Base-by-base conservation (phyloP, 441 rosid species). In the Manihot esculenta region DNA sequence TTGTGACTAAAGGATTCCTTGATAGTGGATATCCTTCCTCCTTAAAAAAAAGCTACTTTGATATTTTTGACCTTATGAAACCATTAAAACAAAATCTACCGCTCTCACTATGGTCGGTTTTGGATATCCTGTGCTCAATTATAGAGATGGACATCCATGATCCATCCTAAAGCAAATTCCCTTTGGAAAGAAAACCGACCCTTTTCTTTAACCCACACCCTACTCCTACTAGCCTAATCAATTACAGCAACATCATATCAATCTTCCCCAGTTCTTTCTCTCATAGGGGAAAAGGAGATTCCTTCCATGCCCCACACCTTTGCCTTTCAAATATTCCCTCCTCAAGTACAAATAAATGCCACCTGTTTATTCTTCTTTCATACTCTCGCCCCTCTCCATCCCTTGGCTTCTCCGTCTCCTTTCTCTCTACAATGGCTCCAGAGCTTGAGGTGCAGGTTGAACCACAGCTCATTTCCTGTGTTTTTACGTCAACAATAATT, bases 251-350 rank as follows among this genome's bases (percentile, higher is more conserved):
- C 64, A 63, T 70, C 55, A 48, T 49, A 63, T 67, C 58, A 55
- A 64, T n/a, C 63, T 54, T 41, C 42, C 14, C 3, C 42, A 48
- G n/a, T 53, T 44, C 49, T 27, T 11, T 74, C 55, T 20, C 65
- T 59, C 21, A 9, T 49, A 63, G 42, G 62, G 47, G 49, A 71
- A 75, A 78, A 80, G 53, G 80, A 83, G 89, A 89, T 89, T 88
- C 96, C 76, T 86, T 85, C 8, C 90, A 83, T 86, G 84, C 63
- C 87, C 88, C 87, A 82, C 86, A 65, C 72, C 66, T 75, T 78
- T 74, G 70, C 84, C 85, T 85, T 76, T 77, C 78, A 74, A 79
- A 86, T 85, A 87, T 89, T 87, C 89, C 81, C 81, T 69, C 62
- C n/a, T 18, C 64, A 14, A 66, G 45, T 70, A 70, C 83, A 73